Base-by-base conservation (phyloP, 202 grass and related monocot genomes). In the Panicum virgatum region DNA sequence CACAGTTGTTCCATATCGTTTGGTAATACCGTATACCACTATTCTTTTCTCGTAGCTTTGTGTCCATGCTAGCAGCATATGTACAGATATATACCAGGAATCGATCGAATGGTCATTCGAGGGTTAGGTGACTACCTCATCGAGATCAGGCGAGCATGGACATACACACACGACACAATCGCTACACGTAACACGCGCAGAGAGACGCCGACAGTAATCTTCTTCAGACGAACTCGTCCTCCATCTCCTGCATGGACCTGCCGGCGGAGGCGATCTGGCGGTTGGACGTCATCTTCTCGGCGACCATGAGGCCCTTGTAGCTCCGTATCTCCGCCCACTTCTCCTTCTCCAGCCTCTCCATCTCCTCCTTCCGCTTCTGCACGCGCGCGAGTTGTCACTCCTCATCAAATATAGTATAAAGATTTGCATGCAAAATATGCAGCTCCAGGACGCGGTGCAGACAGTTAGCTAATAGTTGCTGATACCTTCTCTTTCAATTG, bases 221-320 rank as follows among this genome's bases (percentile, higher is more conserved):
- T 34, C 7, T 12, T 90, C 71, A 98, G 73, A 96, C 86, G 71
- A 99, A 99, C 25, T 99, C 96, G 23, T 99, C 96, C 69, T 99
- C 96, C 38, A 99, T 77, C 65, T 96, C 91, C 84, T 99, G 93
- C 77, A 94, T 86, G 22, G 96, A 92, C 78, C 89, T 99, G 80
- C 85, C 86, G 52, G 89, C 80, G 10, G 93, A 96, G 5, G 96
- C 96, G 73, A 99, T 94, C 90, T 99, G 96, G 70, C 85, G 90
- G 75, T 96, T 99, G 58, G 96, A 96, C n/a, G 96, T 96, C 96
- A 99, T 99, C 83, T 96, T 99, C 84, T 99, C 93, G 37, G 91
- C 76, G 40, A 96, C 87, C 93, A 99, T 99, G 25, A 99, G 79
- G 45, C 91, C 93, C 74, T 94, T 99, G 93, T 96, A 99, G 78